Conservation (phyloP, 2,329 filamentous ascomycete genomes). For the Aspergillus transmontanensis region DNA sequence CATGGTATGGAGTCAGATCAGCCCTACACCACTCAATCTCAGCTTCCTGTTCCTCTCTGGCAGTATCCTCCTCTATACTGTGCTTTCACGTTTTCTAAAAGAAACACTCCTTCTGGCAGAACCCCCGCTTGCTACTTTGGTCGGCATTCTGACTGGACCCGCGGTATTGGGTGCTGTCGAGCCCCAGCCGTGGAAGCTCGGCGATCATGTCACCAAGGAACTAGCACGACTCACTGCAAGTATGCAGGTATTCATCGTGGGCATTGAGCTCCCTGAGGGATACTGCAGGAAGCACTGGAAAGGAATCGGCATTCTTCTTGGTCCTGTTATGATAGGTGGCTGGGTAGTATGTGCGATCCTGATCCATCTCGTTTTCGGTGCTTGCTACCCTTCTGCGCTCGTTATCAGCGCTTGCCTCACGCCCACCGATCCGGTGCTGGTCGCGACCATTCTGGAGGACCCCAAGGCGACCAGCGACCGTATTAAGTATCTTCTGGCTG, state of each 20-base stretch:
- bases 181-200: background rate
- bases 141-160: background rate
- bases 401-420: constrained; percentile 1
- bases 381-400: background rate
- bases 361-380: background rate
- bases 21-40: background rate
- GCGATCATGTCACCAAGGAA: background rate
- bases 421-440: background rate
- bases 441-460: constrained; percentile 1
- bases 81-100: background rate
- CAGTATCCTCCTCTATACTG: background rate
- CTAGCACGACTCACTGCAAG: background rate
- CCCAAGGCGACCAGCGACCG: background rate
- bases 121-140: background rate
- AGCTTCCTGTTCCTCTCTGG: background rate
- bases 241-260: constrained; percentile 2
- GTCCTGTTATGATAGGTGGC: background rate
- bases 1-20: constrained; percentile 1
- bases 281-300: background rate
- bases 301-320: background rate
- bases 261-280: background rate
- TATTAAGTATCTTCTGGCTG: background rate
- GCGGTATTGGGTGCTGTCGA: background rate
- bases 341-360: background rate
- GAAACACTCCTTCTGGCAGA: background rate